Evolutionary conservation across 2,329 filamentous ascomycete genomes (phyloP).

Genomic region (Mycocentrospora acerina): DNA sequence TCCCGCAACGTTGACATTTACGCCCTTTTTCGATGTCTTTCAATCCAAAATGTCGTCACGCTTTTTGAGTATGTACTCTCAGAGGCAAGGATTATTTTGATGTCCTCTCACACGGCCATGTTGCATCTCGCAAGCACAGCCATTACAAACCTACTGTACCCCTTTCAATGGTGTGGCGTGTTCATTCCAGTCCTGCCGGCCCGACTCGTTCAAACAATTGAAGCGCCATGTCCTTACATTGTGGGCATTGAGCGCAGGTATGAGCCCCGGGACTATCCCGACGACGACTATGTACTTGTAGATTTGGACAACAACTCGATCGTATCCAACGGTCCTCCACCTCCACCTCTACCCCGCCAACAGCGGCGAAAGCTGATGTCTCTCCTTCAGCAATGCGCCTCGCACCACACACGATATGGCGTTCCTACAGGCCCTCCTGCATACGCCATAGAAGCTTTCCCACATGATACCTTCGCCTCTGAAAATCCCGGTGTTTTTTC

Average conservation of each 20-base stretch:
- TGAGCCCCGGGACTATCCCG: conserved; percentile 79
- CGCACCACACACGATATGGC: conserved; percentile 83
- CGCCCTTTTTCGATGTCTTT: conserved; percentile 85
- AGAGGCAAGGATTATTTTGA: conserved; percentile 92
- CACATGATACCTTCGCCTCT: conserved; percentile 84
- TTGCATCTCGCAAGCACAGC: conserved; percentile 88
- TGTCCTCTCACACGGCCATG: conserved; percentile 96
- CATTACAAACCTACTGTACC: conserved; percentile 82
- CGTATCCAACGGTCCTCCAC: conserved; percentile 74
- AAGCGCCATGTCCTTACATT: conserved; percentile 95
- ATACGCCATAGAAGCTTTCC: conserved; percentile 91
- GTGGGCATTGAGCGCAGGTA: conserved; percentile 94
- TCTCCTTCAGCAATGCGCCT: conserved; percentile 84
- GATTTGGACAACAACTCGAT: conserved; percentile 91
- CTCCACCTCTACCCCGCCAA: conserved; percentile 80
- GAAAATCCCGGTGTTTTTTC: conserved; percentile 83
- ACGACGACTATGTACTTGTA: conserved; percentile 93
- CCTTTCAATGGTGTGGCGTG: conserved; percentile 88
- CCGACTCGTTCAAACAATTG: conserved; percentile 82
- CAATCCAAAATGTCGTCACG: conserved; percentile 87
- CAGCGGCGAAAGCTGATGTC: conserved; percentile 87
- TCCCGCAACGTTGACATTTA: conserved; percentile 91
- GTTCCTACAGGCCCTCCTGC: conserved; percentile 86
- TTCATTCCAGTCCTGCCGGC: conserved; percentile 91
- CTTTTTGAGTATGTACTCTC: conserved; percentile 91